Base-by-base conservation (phyloP, 352 stramenopile species). In the Pythium pectinolyticum region DNA sequence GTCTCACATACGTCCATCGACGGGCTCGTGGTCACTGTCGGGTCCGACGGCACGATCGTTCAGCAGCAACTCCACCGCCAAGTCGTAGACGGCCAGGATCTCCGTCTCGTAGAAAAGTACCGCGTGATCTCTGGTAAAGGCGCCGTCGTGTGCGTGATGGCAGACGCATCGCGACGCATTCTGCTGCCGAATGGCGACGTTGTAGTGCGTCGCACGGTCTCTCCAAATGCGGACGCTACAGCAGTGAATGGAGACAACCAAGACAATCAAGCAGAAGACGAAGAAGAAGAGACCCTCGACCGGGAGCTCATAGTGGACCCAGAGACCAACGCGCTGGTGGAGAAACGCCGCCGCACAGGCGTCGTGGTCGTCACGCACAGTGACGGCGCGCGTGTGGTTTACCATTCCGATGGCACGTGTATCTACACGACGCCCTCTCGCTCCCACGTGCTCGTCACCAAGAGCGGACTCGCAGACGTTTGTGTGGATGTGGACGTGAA, bases 401-500 rank as follows among this genome's bases (percentile, higher is more conserved):
- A 92, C 61, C 84, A 94, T 51, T 35, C 61, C 0, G 81, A 94
- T 51, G 84, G 84, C 46, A 92, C 82, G 19, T 69, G 70, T 17
- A 91, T 92, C 63, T 72, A 72, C 39, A 72, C 67, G 35, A 90
- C 84, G 22, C 40, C 76, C 24, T 46, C 60, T 11, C 69, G 63
- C 5, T 77, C 79, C 0, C 81, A 90, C 43, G 63, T 90, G 20
- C 60, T 92, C 10, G 73, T 92, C 15, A 74, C 65, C 24, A 86
- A 88, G 52, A 53, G 50, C 20, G 66, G 73, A 5, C 86, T 82
- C 53, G 74, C 83, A 0, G 74, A 90, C 53, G 81, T 91, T 25
- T 85, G 67, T 52, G 72, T 90, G n/a, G 80, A 94, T 51, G 46
- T 94, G 11, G 78, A 79, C 24, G 80, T 92, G 17, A 89, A 92